Percentiles rank a stretch among this genome's conserved stretches.
Evolutionary conservation across 768 basidiomycete species (phyloP).

Genomic region (Boletus huronensis): DNA sequence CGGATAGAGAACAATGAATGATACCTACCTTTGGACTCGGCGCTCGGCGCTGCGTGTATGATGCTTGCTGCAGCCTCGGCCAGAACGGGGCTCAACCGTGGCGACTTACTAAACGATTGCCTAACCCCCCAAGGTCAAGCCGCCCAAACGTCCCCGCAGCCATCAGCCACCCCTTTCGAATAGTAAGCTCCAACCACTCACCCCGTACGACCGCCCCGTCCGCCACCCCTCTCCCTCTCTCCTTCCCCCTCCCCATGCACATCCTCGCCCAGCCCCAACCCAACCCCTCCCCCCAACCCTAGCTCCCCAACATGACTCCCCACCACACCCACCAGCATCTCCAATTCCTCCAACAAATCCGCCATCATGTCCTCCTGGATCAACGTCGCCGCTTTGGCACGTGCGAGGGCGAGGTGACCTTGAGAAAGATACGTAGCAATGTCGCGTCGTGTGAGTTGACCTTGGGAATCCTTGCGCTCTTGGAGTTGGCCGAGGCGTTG

Average conservation of each 20-base stretch:
- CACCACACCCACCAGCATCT: conserved; percentile 62
- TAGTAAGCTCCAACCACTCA: background rate
- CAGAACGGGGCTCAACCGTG: conserved; percentile 43
- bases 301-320: conserved; percentile 57
- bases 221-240: background rate
- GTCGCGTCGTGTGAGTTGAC: conserved; percentile 59
- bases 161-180: conserved; percentile 2
- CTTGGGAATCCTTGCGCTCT: conserved; percentile 63
- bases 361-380: conserved; percentile 59
- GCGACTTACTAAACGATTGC: conserved; percentile 28
- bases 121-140: background rate
- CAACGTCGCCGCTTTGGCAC: conserved; percentile 68
- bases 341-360: conserved; percentile 62
- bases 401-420: conserved; percentile 58
- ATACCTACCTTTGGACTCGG: conserved; percentile 54
- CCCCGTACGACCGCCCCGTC: conserved; percentile 33
- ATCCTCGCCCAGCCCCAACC: background rate
- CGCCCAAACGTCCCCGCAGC: background rate
- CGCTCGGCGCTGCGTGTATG: conserved; percentile 55
- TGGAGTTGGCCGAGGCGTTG: conserved; percentile 68
- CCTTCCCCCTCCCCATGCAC: background rate
- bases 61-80: conserved; percentile 70
- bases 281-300: conserved; percentile 25
- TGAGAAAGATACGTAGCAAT: conserved; percentile 64
- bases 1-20: background rate